Evolutionary conservation across 768 basidiomycete genomes (phyloP), one percentile per base, ranked within the genome.

Genomic region (Lactarius akahatsu): DNA sequence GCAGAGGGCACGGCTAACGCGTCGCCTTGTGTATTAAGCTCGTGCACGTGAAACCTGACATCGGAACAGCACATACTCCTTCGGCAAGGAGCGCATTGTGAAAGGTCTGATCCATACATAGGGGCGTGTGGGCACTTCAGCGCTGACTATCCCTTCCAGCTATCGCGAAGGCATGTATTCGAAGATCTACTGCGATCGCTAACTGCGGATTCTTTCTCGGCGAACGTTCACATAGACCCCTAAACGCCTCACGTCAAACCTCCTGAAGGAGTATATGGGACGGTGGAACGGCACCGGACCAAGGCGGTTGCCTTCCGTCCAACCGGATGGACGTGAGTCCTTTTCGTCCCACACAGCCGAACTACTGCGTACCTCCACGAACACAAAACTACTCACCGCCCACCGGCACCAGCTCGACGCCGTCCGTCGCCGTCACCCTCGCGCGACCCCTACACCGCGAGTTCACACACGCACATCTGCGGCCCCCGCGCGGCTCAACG

Each of bases 1-100:
- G 32, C 62, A 74, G 85, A 93, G 74, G 88, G 86, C 16, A 99
- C 97, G 0, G 94, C 93, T 16, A 96, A 93, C 69, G 73, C 4
- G 81, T 72, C 6, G 28, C 18, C 20, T 58, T 15, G 20, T 28
- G 69, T 34, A 32, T 28, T 32, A 15, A 59, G 57, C 52, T 16
- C 1, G 8, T 6, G 11, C 4, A 28, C 30, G 32, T 32, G 32
- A 32, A 32, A 32, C 9, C 57, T 61, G 56, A 69, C 30, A 43
- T 28, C 1, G 28, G 18, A 62, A 47, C 66, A 94, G 95, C 11
- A 98, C 97, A 0, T 99, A 99, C 77, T 93, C 93, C 0, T 93
- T 98, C 58, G 97, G 97, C 47, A 99, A 99, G 76, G 97, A 99
- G 76, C 87, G 97, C 28, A 91, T 98, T 45, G 95, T 97, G 47